Conservation (phyloP, 1,139 yeast genomes). For the Geotrichum restrictum region DNA sequence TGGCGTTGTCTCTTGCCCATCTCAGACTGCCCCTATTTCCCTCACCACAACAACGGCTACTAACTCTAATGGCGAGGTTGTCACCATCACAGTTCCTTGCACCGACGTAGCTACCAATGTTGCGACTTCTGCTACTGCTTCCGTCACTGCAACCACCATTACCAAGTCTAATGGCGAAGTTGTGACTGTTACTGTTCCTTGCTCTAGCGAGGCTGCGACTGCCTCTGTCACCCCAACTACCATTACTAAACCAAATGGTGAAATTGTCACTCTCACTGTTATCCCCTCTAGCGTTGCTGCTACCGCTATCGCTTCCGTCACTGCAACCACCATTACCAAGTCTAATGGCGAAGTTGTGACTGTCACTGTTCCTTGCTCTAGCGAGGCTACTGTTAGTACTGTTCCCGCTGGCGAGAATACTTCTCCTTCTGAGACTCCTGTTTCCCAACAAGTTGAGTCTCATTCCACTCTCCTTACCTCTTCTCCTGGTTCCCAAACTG, state of each 20-base stretch:
- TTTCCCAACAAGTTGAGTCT: neutral
- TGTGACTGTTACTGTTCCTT: conserved; percentile 13
- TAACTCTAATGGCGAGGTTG: neutral
- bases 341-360: conserved; percentile 5
- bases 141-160: neutral
- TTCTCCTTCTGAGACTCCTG: too few species aligned
- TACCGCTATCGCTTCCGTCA: neutral
- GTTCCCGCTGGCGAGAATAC: neutral
- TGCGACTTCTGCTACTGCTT: neutral
- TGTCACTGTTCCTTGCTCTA: conserved; percentile 15
- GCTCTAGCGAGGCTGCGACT: conserved; percentile 7
- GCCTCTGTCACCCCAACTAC: conserved; percentile 2
- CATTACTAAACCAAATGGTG: too few species aligned
- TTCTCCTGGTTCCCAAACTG: neutral
- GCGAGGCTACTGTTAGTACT: conserved; percentile 7
- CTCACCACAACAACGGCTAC: neutral
- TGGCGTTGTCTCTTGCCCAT: neutral
- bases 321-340: conserved; percentile 5
- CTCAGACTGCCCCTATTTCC: conserved; percentile 1
- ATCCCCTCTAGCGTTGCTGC: too few species aligned
- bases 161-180: conserved; percentile 4
- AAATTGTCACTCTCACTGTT: neutral
- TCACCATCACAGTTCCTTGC: too few species aligned
- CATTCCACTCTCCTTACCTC: neutral
- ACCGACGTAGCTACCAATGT: neutral